A percentile compares a stretch with the other conserved stretches of the same genome.
phyloP scores from a whole-genome alignment of 108 stramenopile species.

The Craspedostauros australis region DNA sequence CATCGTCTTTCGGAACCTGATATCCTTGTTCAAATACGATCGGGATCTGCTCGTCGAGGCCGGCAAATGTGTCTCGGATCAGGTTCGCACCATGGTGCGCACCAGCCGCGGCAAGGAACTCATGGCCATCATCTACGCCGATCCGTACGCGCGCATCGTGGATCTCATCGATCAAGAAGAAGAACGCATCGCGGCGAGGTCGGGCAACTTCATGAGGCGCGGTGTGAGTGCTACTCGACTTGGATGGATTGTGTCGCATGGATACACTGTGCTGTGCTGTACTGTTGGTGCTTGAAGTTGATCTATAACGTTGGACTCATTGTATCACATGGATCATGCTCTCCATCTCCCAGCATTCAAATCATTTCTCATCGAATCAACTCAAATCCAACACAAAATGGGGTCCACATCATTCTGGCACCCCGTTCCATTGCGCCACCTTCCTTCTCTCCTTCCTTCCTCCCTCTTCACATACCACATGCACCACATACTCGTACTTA shows the following conservation, averaged over 20 bases:
- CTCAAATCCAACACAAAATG: too few species aligned
- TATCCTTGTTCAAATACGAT: constrained; percentile 32
- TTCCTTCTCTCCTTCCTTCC: too few species aligned
- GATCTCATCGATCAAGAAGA: constrained; percentile 33
- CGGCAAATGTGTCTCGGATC: constrained; percentile 37
- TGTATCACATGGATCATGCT: too few species aligned
- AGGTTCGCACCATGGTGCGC: constrained; percentile 50
- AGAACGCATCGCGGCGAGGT: constrained; percentile 1
- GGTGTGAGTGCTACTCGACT: constrained; percentile 8
- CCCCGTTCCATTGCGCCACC: too few species aligned
- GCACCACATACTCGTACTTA: too few species aligned
- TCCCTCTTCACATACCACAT: too few species aligned
- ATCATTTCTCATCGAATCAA: too few species aligned
- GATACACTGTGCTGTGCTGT: not conserved
- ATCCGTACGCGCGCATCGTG: constrained; percentile 55
- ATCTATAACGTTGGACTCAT: too few species aligned
- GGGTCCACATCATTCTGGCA: too few species aligned
- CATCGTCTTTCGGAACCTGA: constrained; percentile 22
- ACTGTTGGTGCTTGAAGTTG: not conserved
- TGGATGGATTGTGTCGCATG: not conserved
- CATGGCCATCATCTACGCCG: constrained; percentile 49
- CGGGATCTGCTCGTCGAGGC: constrained; percentile 23
- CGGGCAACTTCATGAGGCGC: constrained; percentile 12
- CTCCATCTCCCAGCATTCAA: too few species aligned
- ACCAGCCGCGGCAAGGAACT: constrained; percentile 48